Percentiles rank a stretch among this genome's conserved stretches.
phyloP scores from a whole-genome alignment of 1,284 basidiomycete genomes.

The Ceratobasidium sp. region DNA sequence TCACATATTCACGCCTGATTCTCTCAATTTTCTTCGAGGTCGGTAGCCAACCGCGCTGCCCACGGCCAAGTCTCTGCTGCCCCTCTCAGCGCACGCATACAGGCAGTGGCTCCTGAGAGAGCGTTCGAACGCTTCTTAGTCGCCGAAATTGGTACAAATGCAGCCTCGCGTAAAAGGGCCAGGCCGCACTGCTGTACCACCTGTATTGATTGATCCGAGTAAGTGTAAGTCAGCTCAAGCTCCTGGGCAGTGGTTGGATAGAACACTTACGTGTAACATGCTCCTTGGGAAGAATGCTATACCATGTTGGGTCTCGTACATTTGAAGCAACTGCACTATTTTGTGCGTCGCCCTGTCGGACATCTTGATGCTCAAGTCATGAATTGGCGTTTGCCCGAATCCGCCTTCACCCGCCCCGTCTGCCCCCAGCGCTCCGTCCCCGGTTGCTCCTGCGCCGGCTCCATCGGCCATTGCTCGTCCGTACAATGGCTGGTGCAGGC shows the following conservation, averaged over 20 bases:
- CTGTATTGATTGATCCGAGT: neutral
- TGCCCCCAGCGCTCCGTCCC: neutral
- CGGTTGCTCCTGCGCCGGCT: neutral
- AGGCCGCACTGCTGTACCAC: neutral
- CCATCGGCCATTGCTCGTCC: conserved; percentile 49
- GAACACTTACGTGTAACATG: conserved; percentile 17
- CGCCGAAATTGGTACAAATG: conserved; percentile 2
- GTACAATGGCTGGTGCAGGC: conserved; percentile 71
- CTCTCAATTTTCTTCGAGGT: neutral
- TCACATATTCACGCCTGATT: neutral
- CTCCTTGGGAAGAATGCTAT: conserved; percentile 20
- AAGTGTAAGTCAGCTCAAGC: neutral
- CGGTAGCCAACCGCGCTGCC: neutral
- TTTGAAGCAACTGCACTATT: conserved; percentile 61
- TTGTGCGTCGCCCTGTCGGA: conserved; percentile 69
- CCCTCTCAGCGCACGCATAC: neutral
- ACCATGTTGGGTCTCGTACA: conserved; percentile 33
- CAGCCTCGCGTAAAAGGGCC: conserved; percentile 6
- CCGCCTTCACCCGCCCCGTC: neutral
- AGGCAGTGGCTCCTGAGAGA: neutral
- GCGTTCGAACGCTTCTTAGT: conserved; percentile 22
- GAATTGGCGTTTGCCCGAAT: conserved; percentile 52
- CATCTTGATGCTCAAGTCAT: conserved; percentile 47
- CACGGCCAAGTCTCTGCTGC: conserved; percentile 9
- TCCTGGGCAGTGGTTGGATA: neutral